Evolutionary conservation across 164 flowering plant species (phyloP).

Genomic region (Annona cherimola): DNA sequence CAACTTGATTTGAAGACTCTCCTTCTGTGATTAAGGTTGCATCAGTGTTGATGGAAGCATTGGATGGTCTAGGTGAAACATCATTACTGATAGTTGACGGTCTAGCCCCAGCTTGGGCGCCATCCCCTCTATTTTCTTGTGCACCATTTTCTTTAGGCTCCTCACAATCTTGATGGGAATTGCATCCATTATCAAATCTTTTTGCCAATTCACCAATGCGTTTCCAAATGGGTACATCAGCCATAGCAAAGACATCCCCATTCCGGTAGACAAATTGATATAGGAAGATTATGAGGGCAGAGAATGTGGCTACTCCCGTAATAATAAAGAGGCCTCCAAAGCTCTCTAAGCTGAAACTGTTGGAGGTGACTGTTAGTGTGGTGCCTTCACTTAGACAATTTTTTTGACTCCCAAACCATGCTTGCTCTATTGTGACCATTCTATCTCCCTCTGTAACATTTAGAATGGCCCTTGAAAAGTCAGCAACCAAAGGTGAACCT

Average conservation of each 20-base stretch:
- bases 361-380: not conserved
- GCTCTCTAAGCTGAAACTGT: conserved; percentile 9
- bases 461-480: conserved; percentile 14
- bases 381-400: conserved; percentile 1
- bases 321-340: conserved; percentile 14
- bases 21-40: not conserved
- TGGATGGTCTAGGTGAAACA: not conserved
- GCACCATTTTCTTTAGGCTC: not conserved
- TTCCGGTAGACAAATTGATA: not conserved
- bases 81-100: conserved; percentile 1
- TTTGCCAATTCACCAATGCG: not conserved
- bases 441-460: conserved; percentile 16
- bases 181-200: conserved; percentile 1
- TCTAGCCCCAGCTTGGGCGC: no score
- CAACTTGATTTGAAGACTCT: no score
- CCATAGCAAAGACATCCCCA: not conserved
- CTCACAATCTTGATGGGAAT: not conserved
- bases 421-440: conserved; percentile 9
- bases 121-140: not conserved
- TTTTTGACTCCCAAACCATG: conserved; percentile 7
- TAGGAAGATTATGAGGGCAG: not conserved
- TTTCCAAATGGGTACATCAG: not conserved
- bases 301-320: not conserved
- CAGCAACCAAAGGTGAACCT: conserved; percentile 22
- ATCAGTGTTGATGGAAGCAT: not conserved